Conservation (phyloP, 139 green algal species). For the Chlamydomonas sphaeroides region DNA sequence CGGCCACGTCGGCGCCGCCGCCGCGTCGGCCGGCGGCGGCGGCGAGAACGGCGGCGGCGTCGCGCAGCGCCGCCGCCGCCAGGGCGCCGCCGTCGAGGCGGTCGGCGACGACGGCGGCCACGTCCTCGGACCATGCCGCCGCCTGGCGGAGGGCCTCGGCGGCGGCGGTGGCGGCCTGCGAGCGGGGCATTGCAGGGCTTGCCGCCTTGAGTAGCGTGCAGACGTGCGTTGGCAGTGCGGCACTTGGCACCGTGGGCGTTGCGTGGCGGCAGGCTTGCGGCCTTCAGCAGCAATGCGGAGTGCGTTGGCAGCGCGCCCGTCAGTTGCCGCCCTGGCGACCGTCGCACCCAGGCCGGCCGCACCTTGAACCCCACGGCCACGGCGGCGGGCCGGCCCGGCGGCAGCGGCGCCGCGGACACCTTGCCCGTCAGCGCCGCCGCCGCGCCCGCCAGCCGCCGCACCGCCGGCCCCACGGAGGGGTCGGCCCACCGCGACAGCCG, state of each 20-base stretch:
- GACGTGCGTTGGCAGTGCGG: no score
- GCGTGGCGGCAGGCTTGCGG: no score
- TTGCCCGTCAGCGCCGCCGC: not conserved
- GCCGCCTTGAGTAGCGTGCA: no score
- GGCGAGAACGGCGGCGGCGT: not conserved
- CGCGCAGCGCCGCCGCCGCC: constrained; percentile 16
- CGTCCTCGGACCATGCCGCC: not conserved
- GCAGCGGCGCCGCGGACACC: not conserved
- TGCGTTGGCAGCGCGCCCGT: no score
- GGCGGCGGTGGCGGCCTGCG: constrained; percentile 1
- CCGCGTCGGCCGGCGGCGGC: not conserved
- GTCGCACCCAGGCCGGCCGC: no score
- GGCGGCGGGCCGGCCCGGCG: not conserved
- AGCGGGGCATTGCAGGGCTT: not conserved
- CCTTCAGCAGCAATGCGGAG: no score
- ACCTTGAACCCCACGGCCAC: no score
- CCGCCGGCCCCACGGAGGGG: not conserved
- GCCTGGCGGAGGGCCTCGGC: constrained; percentile 11
- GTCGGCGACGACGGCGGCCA: not conserved
- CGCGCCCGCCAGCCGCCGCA: not conserved
- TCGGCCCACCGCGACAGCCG: not conserved
- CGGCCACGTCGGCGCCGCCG: not conserved
- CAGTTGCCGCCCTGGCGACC: no score
- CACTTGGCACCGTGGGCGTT: no score
- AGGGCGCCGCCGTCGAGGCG: constrained; percentile 11